phyloP scores from a whole-genome alignment of 441 rosid genomes.

The Cnidoscolus chayamansa region DNA sequence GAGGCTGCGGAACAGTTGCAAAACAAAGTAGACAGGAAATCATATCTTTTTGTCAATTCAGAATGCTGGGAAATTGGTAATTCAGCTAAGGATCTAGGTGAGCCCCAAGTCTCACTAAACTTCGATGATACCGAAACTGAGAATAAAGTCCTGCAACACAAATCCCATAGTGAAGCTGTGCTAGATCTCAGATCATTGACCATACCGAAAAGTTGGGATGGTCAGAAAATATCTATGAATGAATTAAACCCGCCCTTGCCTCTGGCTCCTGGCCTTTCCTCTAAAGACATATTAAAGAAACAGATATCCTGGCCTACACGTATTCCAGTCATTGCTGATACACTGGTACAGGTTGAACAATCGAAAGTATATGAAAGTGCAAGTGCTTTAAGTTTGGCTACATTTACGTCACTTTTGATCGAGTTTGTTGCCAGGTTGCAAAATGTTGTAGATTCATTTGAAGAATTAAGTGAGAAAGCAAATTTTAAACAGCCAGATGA shows the following conservation, averaged over 20 bases:
- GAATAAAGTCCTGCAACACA: slow-evolving; percentile 41
- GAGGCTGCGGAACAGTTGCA: slow-evolving; percentile 80
- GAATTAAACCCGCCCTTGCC: slow-evolving; percentile 28
- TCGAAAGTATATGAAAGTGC: slow-evolving; percentile 57
- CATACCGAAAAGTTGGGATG: slow-evolving; percentile 41
- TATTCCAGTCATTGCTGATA: slow-evolving; percentile 32
- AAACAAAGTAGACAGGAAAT: slow-evolving; percentile 65
- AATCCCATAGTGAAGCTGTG: slow-evolving; percentile 75
- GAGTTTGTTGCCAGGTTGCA: slow-evolving; percentile 85
- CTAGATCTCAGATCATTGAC: slow-evolving; percentile 52
- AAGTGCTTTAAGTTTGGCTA: slow-evolving; percentile 67
- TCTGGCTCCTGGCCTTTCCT: slow-evolving; percentile 11
- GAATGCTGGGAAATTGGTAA: slow-evolving; percentile 74
- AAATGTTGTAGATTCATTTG: slow-evolving; percentile 56
- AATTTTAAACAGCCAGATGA: slow-evolving; percentile 61
- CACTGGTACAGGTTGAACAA: slow-evolving; percentile 36
- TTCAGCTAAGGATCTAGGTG: slow-evolving; percentile 40
- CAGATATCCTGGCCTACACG: slow-evolving; percentile 58
- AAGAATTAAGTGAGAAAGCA: slow-evolving; percentile 57
- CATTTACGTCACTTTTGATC: slow-evolving; percentile 66
- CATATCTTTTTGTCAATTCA: slow-evolving; percentile 72
- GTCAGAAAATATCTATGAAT: slow-evolving; percentile 12
- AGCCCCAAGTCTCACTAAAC: slow-evolving; percentile 53
- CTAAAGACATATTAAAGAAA: slow-evolving; percentile 29
- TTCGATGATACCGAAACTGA: slow-evolving; percentile 39